A percentile compares a stretch with the other conserved stretches of the same genome.
Evolutionary conservation across 2,329 filamentous ascomycete species (phyloP).

Genomic region (Mycosphaerella arachidis): DNA sequence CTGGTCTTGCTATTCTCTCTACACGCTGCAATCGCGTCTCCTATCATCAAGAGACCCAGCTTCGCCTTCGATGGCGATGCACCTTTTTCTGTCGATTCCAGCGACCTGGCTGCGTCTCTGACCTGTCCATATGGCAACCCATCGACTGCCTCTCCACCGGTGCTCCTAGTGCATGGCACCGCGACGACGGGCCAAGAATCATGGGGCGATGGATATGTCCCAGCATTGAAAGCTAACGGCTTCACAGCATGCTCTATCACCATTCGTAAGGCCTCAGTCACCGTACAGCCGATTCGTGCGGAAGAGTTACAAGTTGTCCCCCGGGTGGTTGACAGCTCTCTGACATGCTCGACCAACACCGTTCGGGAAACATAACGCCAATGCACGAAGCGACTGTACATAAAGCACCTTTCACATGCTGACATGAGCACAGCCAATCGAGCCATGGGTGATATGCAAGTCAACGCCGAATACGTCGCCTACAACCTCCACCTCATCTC

Average conservation of each 20-base stretch:
- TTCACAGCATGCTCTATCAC: slow-evolving; percentile 32
- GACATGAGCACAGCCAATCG: slow-evolving; percentile 19
- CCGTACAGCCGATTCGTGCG: too few species aligned
- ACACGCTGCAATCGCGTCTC: background rate
- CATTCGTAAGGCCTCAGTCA: slow-evolving; percentile 20
- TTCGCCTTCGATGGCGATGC: slow-evolving; percentile 28
- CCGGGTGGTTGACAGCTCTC: too few species aligned
- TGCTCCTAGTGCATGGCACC: slow-evolving; percentile 31
- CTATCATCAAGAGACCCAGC: slow-evolving; percentile 6
- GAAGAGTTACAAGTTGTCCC: too few species aligned
- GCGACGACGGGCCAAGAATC: slow-evolving; percentile 26
- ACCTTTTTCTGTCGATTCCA: slow-evolving; percentile 24
- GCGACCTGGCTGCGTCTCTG: slow-evolving; percentile 23
- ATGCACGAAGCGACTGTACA: too few species aligned
- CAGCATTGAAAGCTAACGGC: slow-evolving; percentile 26
- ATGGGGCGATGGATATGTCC: slow-evolving; percentile 29
- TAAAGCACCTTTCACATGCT: background rate
- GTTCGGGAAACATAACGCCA: too few species aligned
- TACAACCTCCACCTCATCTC: slow-evolving; percentile 30
- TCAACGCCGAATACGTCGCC: slow-evolving; percentile 30
- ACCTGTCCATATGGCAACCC: slow-evolving; percentile 30
- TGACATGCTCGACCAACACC: too few species aligned
- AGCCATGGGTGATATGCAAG: slow-evolving; percentile 32
- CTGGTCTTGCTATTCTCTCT: slow-evolving; percentile 10
- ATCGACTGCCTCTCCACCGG: slow-evolving; percentile 22